Conservation (phyloP, 75 land plant genomes). For the Pinus taeda region DNA sequence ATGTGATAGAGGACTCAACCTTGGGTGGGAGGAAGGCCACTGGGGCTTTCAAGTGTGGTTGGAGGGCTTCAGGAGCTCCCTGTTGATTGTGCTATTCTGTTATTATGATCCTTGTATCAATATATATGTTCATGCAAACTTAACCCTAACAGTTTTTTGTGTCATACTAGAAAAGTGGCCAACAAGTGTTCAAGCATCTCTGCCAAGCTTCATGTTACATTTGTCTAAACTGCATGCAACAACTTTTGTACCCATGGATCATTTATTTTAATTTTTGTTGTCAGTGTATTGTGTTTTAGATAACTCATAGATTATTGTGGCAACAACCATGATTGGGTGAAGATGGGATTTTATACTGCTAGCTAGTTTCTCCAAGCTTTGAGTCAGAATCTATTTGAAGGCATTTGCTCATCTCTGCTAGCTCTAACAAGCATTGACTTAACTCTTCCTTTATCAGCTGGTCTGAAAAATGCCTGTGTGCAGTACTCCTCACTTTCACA, state of each 20-base stretch:
- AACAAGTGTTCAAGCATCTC: constrained; percentile 81
- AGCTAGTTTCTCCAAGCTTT: too few relatives aligned
- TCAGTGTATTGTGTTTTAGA: constrained; percentile 84
- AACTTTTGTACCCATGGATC: constrained; percentile 96
- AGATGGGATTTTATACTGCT: constrained; percentile 65
- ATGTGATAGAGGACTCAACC: constrained; percentile 77
- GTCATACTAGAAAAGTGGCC: constrained; percentile 91
- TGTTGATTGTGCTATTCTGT: constrained; percentile 52
- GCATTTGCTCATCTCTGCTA: too few relatives aligned
- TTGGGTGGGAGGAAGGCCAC: constrained; percentile 89
- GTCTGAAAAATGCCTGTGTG: too few relatives aligned
- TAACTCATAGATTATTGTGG: constrained; percentile 78
- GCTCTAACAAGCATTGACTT: too few relatives aligned
- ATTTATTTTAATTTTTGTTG: background rate
- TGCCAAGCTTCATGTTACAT: too few relatives aligned
- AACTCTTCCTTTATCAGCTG: too few relatives aligned
- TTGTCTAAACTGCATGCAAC: too few relatives aligned
- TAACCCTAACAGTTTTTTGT: constrained; percentile 86
- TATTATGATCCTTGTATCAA: too few relatives aligned
- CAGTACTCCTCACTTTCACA: too few relatives aligned
- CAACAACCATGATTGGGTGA: constrained; percentile 76
- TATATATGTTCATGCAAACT: constrained; percentile 58
- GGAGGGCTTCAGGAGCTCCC: constrained; percentile 78
- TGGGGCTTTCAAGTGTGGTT: constrained; percentile 84
- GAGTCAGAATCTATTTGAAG: too few relatives aligned